A percentile compares a stretch with the other conserved stretches of the same genome.
Evolutionary conservation across 2,329 filamentous ascomycete species (phyloP).

Genomic region (Pseudophaeomoniella oleicola): DNA sequence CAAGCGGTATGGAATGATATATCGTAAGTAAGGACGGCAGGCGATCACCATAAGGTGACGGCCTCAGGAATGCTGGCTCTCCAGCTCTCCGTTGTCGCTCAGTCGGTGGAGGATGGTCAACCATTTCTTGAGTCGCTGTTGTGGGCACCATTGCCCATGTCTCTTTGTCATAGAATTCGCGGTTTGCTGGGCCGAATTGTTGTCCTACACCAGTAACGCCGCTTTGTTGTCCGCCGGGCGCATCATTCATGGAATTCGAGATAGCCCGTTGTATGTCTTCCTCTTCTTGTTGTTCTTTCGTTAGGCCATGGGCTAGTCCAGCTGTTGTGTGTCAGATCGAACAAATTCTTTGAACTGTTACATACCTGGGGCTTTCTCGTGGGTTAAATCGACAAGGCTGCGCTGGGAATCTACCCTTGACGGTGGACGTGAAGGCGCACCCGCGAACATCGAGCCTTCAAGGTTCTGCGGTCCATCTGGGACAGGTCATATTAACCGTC

Average conservation of each 20-base stretch:
- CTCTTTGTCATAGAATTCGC: slow-evolving; percentile 36
- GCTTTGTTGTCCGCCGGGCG: slow-evolving; percentile 36
- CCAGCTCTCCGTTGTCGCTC: slow-evolving; percentile 32
- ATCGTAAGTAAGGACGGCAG: slow-evolving; percentile 46
- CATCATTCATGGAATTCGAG: slow-evolving; percentile 28
- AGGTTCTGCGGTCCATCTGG: slow-evolving; percentile 22
- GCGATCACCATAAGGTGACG: slow-evolving; percentile 35
- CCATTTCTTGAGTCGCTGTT: slow-evolving; percentile 33
- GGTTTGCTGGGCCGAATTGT: slow-evolving; percentile 40
- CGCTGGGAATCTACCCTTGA: slow-evolving; percentile 24
- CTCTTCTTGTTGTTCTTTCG: slow-evolving; percentile 27
- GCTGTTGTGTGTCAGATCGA: slow-evolving; percentile 6
- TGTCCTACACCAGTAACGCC: slow-evolving; percentile 31
- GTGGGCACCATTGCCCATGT: slow-evolving; percentile 41
- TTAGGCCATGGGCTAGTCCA: slow-evolving; percentile 17
- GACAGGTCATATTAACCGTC: slow-evolving; percentile 18
- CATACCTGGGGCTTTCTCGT: slow-evolving; percentile 18
- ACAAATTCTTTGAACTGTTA: background rate
- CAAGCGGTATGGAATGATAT: slow-evolving; percentile 45
- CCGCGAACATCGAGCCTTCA: slow-evolving; percentile 19
- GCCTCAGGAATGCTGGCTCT: slow-evolving; percentile 44
- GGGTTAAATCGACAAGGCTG: slow-evolving; percentile 12
- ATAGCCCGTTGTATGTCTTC: slow-evolving; percentile 30
- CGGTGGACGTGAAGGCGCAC: slow-evolving; percentile 31
- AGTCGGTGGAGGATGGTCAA: slow-evolving; percentile 37